Base-by-base conservation (phyloP, 2,329 filamentous ascomycete species). In the Fusarium tjaetaba region DNA sequence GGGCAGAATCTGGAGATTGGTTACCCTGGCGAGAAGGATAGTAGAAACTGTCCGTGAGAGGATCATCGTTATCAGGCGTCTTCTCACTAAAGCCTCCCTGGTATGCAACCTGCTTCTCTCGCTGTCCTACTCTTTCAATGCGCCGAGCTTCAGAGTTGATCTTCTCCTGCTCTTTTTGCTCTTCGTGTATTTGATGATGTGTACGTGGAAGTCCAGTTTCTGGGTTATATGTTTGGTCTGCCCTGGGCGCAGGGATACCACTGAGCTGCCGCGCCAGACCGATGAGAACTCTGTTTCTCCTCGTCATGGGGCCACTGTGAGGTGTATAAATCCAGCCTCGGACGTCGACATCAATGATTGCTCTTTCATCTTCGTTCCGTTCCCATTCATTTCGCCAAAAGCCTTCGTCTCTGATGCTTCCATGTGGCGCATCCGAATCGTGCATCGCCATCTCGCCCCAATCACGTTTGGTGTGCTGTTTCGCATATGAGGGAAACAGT, bases 261-360 rank as follows among this genome's bases (percentile, higher is more conserved):
- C 95, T 97, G 46, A 99, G 85, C 77, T 96, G 93, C 60, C 95
- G 89, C 20, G 96, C 96, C 30, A 98, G 86, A 1, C 95, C 94
- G 61, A 99, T 90, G 77, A 98, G 86, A 69, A 98, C 86, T 42
- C 96, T 89, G 78, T 98, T 97, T 78, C 94, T 94, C 75, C 95
- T 89, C 32, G 90, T 96, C 88, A 98, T 91, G 8, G 94, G 95
- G 0, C 94, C 95, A 74, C 88, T 88, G 78, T 96, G 94, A 24
- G 96, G 96, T 43, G 91, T 90, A 81, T 97, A 99, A 58, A 98
- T 89, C 96, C 97, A 99, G 20, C 96, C 96, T 75, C 96, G 89
- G 30, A 99, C 94, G 80, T 99, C 96, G 11, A 98, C 94, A 79
- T 98, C 96, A 2, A 98, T 93, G 8, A 98, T 86, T 1, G 95